Base-by-base conservation (phyloP, 352 stramenopile genomes). In the Pythium diclinum region DNA sequence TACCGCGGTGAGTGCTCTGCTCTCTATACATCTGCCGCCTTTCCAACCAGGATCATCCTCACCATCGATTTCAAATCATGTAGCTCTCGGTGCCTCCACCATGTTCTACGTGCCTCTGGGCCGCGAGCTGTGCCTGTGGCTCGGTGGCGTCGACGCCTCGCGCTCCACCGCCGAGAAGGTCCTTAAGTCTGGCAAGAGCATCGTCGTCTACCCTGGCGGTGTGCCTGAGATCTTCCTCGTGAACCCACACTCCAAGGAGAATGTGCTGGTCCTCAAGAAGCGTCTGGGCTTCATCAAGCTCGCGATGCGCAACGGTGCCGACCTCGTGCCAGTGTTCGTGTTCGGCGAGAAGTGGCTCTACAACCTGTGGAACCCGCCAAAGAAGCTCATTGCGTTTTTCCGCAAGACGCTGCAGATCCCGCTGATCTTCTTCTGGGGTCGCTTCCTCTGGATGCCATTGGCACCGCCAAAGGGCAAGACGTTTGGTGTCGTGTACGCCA, bases 291-390 rank as follows among this genome's bases (percentile, higher is more conserved):
- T 93, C 46, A 77, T 93, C 67, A 93, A 91, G 65, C 70, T 93
- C 28, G 85, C 85, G 44, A 88, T 93, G 54, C 81, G 79, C 33
- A 81, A 93, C 44, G 82, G 82, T 10, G 85, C 82, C 1, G 79
- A 91, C n/a, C 76, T 93, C 56, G 85, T 93, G 23, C 85, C 85
- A 6, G 83, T 72, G 17, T 91, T 91, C 53, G 85, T 91, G 16
- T 93, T 93, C 58, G 77, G 77, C 51, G 85, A 93, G 59, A 93
- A 93, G 72, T 91, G 72, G 64, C 74, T 91, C 17, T 91, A 90
- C 75, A 88, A 88, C 42, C 74, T 91, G 67, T 91, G 80, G 80
- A 88, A 84, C 42, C 84, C 84, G 52, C 73, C 80, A 10, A 75
- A 86, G 69, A 63, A 70, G 6, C 64, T 91, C 17, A 84, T 85